Conservation (phyloP, 768 basidiomycete genomes). For the Russula foetens region DNA sequence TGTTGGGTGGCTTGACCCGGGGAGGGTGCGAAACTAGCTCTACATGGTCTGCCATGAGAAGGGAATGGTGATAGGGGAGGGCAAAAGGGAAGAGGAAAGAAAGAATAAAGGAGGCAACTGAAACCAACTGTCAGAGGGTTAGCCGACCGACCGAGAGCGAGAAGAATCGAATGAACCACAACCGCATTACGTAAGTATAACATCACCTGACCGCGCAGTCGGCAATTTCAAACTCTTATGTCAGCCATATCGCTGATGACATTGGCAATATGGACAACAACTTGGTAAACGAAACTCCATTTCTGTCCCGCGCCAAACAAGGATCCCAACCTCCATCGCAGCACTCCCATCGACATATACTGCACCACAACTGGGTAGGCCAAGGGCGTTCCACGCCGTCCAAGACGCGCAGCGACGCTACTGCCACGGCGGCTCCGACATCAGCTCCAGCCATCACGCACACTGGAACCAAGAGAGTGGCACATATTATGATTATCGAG, state of each 20-base stretch:
- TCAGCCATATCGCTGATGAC: too few relatives aligned
- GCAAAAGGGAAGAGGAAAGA: neutral
- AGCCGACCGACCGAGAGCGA: too few relatives aligned
- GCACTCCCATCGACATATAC: slow-evolving; percentile 20
- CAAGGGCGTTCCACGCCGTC: slow-evolving; percentile 23
- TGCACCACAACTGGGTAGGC: slow-evolving; percentile 25
- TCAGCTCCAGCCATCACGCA: neutral
- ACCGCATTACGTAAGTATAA: neutral
- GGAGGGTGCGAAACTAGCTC: neutral
- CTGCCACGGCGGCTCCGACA: slow-evolving; percentile 14
- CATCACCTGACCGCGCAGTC: slow-evolving; percentile 6
- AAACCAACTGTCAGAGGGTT: slow-evolving; percentile 6
- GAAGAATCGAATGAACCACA: neutral
- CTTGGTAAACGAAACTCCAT: neutral
- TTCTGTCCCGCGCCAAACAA: neutral
- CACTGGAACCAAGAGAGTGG: neutral
- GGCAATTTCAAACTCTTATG: neutral
- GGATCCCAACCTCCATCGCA: neutral
- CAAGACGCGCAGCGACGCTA: slow-evolving; percentile 26
- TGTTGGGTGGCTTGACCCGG: neutral
- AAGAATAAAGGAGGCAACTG: neutral
- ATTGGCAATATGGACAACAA: too few relatives aligned
- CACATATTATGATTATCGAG: neutral
- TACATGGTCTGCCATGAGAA: slow-evolving; percentile 11
- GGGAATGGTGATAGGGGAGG: neutral